These are phyloP conservation scores for Phytophthora pseudosyringae DNA, from an alignment of 352 stramenopile species.

Conservation along the genomic window DNA sequence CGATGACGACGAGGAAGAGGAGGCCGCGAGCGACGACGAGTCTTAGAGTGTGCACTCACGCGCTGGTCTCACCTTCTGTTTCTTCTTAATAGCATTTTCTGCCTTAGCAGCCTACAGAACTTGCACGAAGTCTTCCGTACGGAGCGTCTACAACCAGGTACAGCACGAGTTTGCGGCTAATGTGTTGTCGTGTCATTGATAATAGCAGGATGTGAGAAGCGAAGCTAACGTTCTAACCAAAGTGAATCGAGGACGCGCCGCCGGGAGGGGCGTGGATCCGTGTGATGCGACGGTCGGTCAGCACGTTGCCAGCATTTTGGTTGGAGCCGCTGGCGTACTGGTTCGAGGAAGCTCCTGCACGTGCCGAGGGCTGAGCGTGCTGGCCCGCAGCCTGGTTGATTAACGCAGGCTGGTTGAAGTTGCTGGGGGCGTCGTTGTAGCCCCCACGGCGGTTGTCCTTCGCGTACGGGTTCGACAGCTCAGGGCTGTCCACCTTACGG, in stretches of 20 bases:
- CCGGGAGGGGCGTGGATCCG: slow-evolving; percentile 90
- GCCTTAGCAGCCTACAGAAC: slow-evolving; percentile 9
- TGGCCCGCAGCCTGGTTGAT: slow-evolving; percentile 27
- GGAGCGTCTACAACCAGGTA: not conserved
- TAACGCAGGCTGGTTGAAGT: slow-evolving; percentile 24
- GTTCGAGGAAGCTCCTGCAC: slow-evolving; percentile 71
- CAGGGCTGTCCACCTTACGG: slow-evolving; percentile 60
- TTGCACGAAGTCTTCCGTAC: not conserved
- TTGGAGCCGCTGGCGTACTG: slow-evolving; percentile 82
- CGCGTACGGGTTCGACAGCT: slow-evolving; percentile 58
- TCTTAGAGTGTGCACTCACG: slow-evolving; percentile 28
- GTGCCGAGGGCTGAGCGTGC: slow-evolving; percentile 35
- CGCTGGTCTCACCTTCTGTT: slow-evolving; percentile 17
- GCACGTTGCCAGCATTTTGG: slow-evolving; percentile 91
- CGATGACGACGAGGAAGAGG: slow-evolving; percentile 43
- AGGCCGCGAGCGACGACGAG: slow-evolving; percentile 38
- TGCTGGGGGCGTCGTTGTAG: slow-evolving; percentile 32
- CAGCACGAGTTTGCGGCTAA: slow-evolving; percentile 11
- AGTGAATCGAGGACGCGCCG: slow-evolving; percentile 80
- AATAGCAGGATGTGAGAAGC: slow-evolving; percentile 4
- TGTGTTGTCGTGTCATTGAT: slow-evolving; percentile 27
- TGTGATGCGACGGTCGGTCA: slow-evolving; percentile 90
- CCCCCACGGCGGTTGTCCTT: slow-evolving; percentile 39
- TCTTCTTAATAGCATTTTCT: slow-evolving; percentile 34
- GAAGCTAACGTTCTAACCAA: slow-evolving; percentile 51